Evolutionary conservation across 495 filamentous ascomycete species (phyloP).

Genomic region (Beverwykella pulmonaria): DNA sequence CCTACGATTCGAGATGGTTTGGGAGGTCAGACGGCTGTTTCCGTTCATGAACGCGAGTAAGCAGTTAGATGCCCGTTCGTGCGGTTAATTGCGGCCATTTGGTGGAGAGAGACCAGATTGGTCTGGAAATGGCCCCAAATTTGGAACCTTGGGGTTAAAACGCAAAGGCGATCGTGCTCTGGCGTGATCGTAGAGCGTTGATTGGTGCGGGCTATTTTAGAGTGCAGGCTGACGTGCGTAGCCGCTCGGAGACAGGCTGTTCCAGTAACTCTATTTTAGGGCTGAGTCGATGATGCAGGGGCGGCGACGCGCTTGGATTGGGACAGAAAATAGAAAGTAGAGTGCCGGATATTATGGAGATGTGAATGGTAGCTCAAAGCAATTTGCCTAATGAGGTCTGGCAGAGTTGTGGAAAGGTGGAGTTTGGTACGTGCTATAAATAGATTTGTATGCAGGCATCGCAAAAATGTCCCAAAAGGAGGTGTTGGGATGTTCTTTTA

Average conservation of each 20-base stretch:
- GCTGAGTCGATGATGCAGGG: background rate
- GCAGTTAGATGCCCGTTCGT: too few species aligned
- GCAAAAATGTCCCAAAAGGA: too few species aligned
- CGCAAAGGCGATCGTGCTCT: background rate
- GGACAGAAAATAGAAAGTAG: background rate
- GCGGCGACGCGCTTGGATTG: background rate
- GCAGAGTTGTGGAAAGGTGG: too few species aligned
- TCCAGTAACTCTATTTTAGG: constrained; percentile 7
- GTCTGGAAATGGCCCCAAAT: background rate
- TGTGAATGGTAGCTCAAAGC: too few species aligned
- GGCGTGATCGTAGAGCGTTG: background rate
- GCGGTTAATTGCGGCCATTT: too few species aligned
- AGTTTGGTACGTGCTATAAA: too few species aligned
- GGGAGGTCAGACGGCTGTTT: background rate
- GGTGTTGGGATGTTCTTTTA: too few species aligned
- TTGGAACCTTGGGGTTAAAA: background rate
- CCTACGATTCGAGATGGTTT: background rate
- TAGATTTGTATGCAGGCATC: too few species aligned
- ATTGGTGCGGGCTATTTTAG: background rate
- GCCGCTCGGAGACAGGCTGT: background rate
- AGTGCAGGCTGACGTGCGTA: constrained; percentile 4
- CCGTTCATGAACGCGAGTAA: background rate
- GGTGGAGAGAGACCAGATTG: background rate
- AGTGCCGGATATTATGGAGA: background rate
- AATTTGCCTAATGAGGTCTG: too few species aligned